These are phyloP conservation scores for Metschnikowia arizonensis DNA, from an alignment of 805 yeast species.

Conservation along the genomic window DNA sequence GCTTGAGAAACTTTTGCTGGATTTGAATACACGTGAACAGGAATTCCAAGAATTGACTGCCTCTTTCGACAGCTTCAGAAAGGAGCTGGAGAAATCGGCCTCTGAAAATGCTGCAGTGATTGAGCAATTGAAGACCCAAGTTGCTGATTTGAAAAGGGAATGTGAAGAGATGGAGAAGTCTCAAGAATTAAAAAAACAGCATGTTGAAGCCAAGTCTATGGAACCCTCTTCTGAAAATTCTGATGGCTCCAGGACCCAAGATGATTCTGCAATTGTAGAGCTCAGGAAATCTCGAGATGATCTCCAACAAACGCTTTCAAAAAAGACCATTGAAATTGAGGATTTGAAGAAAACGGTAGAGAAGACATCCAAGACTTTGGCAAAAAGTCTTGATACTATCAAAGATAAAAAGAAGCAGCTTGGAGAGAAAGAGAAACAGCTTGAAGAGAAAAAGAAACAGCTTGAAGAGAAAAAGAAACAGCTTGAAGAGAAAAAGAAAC, in stretches of 20 bases:
- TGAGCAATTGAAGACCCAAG: not conserved
- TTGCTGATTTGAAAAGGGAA: not conserved
- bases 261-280: not conserved
- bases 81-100: not conserved
- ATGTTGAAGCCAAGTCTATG: not conserved
- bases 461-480: conserved; percentile 16
- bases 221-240: not conserved
- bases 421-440: conserved; percentile 2
- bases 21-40: not conserved
- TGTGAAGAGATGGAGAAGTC: not conserved
- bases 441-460: conserved; percentile 6
- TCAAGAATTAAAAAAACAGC: not conserved
- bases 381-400: not conserved
- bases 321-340: not conserved
- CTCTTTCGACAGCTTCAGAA: not conserved
- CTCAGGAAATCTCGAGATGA: not conserved
- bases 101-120: not conserved
- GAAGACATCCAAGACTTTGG: conserved; percentile 14
- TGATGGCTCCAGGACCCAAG: not conserved
- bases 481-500: not conserved
- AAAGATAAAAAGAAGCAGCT: conserved; percentile 7
- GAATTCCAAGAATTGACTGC: not conserved
- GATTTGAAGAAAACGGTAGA: conserved; percentile 2
- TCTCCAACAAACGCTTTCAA: not conserved
- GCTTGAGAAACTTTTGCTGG: not conserved